Percentiles rank a stretch among this genome's conserved stretches.
Evolutionary conservation across 1,284 basidiomycete species (phyloP).

Genomic region (Ceratobasidium sp.): DNA sequence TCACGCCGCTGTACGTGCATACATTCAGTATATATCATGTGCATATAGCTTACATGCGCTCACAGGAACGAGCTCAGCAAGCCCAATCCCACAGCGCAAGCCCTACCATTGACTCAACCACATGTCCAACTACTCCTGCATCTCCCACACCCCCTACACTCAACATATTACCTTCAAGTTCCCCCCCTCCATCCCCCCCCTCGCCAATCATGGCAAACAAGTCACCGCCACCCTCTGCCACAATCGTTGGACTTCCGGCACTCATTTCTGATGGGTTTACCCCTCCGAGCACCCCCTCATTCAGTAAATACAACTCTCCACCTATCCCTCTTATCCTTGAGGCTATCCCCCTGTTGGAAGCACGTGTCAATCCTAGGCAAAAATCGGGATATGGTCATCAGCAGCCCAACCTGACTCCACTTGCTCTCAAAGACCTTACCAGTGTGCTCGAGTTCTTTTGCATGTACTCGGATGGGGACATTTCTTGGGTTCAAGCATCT

Average conservation of each 20-base stretch:
- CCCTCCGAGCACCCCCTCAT: background rate
- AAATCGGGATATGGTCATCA: background rate
- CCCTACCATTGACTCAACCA: background rate
- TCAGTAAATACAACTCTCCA: background rate
- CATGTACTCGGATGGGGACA: background rate
- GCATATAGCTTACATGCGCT: background rate
- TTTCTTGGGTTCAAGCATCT: constrained; percentile 7
- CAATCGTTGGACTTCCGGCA: background rate
- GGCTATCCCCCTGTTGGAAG: background rate
- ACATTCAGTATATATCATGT: background rate
- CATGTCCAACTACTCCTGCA: too few relatives aligned
- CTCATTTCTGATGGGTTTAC: background rate
- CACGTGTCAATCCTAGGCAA: background rate
- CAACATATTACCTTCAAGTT: too few relatives aligned
- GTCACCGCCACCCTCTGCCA: background rate
- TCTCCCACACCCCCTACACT: too few relatives aligned
- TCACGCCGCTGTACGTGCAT: background rate
- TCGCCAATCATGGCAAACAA: too few relatives aligned
- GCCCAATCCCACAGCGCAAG: background rate
- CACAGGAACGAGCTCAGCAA: background rate
- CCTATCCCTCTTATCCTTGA: background rate
- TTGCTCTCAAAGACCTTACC: background rate
- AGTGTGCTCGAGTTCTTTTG: constrained; percentile 17
- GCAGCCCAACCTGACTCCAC: background rate
- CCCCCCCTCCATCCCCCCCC: too few relatives aligned